Evolutionary conservation across 345 rosid genomes (phyloP), one percentile per base, ranked within the genome.

Genomic region (Hibiscus tridactylites): DNA sequence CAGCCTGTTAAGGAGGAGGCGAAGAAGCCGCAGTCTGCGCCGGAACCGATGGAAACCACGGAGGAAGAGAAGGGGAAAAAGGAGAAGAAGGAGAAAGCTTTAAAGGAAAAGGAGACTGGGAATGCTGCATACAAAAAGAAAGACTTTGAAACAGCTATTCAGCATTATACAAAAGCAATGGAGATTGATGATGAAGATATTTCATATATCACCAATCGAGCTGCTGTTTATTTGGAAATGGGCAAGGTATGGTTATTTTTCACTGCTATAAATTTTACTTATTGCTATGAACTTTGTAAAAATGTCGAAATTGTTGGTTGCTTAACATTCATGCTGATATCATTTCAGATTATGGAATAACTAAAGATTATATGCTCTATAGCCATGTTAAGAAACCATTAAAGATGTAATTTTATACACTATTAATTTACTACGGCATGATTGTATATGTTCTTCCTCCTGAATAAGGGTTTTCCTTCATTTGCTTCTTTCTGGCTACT

Each of bases 101-200:
- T 10, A 13, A 83, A 85, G 78, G 99, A 90, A 88, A 95, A 95
- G 72, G 99, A 95, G 73, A 65, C 82, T 17, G 99, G 99, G 19
- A 95, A 92, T 75, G 94, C 94, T 12, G 94, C 99, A 0, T 95
- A 95, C 47, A 95, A 95, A 89, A 95, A 87, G 90, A 92, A 95
- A 76, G 91, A 95, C 37, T 95, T 95, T 5, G 98, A 92, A 57
- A 84, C 85, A 19, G 99, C 99, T 0, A 81, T 95, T 49, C 71
- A 78, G 50, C 97, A 91, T 74, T 95, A 95, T 76, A 77, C 96
- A 0, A 86, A 78, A 13, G 97, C 99, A 2, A 66, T 88, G 77
- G 99, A 92, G 81, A 83, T 89, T 50, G 90, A 92, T 78, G 97
- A 95, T 66, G 88, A 82, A 75, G 97, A 95, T 74, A 89, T 95